Conservation (phyloP, 257 asterid species). For the Handroanthus guayacan region DNA sequence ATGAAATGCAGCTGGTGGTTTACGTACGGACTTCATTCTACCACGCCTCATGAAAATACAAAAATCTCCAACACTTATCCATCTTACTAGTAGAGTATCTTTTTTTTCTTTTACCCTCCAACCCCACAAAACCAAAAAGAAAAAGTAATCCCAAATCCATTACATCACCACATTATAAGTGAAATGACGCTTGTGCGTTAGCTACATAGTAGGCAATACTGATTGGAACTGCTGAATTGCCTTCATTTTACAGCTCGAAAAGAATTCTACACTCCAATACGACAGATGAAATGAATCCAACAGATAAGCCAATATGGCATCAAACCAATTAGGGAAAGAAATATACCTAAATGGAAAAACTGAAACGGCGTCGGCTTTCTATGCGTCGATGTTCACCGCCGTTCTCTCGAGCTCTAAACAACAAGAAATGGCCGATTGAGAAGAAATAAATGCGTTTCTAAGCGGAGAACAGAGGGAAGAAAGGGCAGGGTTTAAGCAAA, state of each 20-base stretch:
- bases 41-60: not conserved
- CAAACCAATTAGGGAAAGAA: not conserved
- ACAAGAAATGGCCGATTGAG: conserved; percentile 25
- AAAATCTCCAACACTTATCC: not conserved
- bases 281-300: not conserved
- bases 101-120: too few species aligned
- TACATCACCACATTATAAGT: not conserved
- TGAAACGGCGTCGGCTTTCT: not conserved
- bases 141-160: not conserved
- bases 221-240: not conserved
- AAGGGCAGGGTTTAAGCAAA: conserved; percentile 36
- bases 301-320: not conserved
- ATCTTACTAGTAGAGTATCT: not conserved
- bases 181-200: not conserved
- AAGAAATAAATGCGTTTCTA: not conserved
- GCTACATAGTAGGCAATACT: too few species aligned
- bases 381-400: not conserved
- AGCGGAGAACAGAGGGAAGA: not conserved
- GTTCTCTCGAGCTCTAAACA: conserved; percentile 21
- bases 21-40: not conserved
- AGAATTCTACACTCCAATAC: not conserved
- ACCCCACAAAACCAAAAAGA: not conserved
- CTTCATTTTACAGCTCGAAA: not conserved
- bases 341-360: conserved; percentile 29
- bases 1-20: not conserved